phyloP scores from a whole-genome alignment of 2,329 filamentous ascomycete genomes.

The Pestalotiopsis sp. region DNA sequence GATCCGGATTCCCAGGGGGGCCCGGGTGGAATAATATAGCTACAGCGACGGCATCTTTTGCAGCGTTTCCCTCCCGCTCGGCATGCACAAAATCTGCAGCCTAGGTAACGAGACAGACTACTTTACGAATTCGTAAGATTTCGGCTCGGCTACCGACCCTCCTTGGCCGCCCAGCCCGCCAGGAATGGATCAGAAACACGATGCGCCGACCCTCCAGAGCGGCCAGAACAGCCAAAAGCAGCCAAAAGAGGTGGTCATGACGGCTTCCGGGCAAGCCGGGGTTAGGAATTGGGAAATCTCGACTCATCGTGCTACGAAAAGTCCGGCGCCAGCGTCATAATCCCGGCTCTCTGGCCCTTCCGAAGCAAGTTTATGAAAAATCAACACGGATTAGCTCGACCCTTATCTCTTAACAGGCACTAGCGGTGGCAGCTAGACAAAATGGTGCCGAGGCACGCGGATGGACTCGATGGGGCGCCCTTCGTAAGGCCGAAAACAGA shows the following conservation, averaged over 20 bases:
- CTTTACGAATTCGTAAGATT: neutral
- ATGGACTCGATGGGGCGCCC: neutral
- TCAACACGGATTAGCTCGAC: neutral
- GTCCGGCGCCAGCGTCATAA: conserved; percentile 1
- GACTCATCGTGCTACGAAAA: neutral
- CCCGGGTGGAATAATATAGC: neutral
- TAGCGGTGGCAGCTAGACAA: neutral
- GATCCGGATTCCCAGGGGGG: neutral
- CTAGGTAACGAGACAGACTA: neutral
- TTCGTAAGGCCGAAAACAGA: neutral
- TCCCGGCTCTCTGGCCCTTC: neutral
- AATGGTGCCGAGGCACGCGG: neutral
- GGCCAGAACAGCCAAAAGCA: neutral
- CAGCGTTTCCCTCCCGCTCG: neutral
- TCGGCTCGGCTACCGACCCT: neutral
- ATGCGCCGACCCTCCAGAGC: neutral
- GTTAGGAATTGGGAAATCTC: neutral
- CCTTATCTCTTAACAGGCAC: neutral
- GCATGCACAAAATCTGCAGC: neutral
- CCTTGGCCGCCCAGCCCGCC: neutral
- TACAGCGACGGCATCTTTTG: neutral
- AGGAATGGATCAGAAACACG: neutral
- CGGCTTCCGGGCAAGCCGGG: too few relatives aligned
- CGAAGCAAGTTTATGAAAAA: neutral
- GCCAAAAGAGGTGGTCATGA: neutral